Evolutionary conservation across 768 basidiomycete species (phyloP).

Genomic region (Termitomyces sp.): DNA sequence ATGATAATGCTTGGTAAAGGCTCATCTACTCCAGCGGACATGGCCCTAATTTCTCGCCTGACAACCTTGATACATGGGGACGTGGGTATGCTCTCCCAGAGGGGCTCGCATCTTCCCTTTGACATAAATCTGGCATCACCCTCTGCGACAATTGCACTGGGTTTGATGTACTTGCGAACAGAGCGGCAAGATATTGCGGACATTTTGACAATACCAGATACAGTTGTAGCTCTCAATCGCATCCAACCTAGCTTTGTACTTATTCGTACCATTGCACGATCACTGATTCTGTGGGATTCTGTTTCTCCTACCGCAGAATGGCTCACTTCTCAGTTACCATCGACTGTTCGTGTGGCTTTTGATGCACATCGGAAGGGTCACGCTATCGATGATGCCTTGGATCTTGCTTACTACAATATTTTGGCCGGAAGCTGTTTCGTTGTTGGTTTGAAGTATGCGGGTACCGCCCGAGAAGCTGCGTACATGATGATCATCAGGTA

Average conservation of each 20-base stretch:
- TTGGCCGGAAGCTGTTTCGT: constrained; percentile 89
- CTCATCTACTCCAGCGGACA: constrained; percentile 69
- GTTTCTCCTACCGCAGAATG: constrained; percentile 71
- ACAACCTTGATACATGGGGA: constrained; percentile 77
- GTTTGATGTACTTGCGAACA: constrained; percentile 89
- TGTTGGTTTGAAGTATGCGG: constrained; percentile 89
- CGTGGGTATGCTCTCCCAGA: constrained; percentile 33
- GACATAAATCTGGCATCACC: constrained; percentile 91
- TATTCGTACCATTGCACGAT: constrained; percentile 68
- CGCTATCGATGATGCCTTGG: constrained; percentile 61
- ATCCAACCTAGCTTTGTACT: constrained; percentile 87
- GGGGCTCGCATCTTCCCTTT: constrained; percentile 41
- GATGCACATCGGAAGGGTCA: constrained; percentile 46
- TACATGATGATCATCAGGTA: constrained; percentile 77
- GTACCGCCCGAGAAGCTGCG: constrained; percentile 87
- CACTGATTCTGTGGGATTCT: constrained; percentile 82
- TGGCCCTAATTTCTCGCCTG: constrained; percentile 60
- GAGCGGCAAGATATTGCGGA: constrained; percentile 82
- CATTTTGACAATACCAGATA: constrained; percentile 77
- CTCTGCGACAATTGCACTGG: constrained; percentile 84
- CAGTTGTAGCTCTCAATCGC: constrained; percentile 70
- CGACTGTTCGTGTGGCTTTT: constrained; percentile 54
- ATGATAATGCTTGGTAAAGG: constrained; percentile 96
- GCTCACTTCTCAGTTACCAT: constrained; percentile 66
- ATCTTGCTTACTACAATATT: constrained; percentile 90